Evolutionary conservation across 1,284 basidiomycete species (phyloP).

Genomic region (Cryptococcus depauperatus): DNA sequence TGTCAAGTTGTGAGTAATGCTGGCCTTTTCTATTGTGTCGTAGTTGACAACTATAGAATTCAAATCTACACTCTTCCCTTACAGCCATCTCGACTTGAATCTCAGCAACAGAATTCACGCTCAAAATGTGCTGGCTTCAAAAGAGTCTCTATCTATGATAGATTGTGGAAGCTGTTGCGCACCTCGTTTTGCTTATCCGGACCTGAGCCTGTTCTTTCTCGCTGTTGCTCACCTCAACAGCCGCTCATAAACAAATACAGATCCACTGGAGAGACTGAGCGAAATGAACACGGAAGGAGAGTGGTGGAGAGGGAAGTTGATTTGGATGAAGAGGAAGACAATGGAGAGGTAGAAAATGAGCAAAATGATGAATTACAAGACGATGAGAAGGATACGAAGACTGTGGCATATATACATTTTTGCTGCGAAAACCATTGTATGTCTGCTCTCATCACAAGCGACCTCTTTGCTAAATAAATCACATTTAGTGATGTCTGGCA

Average conservation of each 20-base stretch:
- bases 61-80: constrained; percentile 12
- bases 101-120: background rate
- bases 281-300: background rate
- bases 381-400: constrained; percentile 1
- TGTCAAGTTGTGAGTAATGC: constrained; percentile 7
- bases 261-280: background rate
- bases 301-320: background rate
- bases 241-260: background rate
- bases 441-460: background rate
- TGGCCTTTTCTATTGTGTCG: background rate
- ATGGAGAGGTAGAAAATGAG: background rate
- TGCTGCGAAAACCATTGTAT: constrained; percentile 10
- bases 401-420: constrained; percentile 18
- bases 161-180: too few species aligned
- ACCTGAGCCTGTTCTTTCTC: too few species aligned
- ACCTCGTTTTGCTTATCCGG: too few species aligned
- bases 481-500: constrained; percentile 8
- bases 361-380: background rate
- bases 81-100: background rate
- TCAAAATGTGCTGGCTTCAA: background rate
- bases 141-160: background rate
- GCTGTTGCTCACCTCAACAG: background rate
- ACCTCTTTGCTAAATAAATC: background rate
- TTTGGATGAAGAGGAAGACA: constrained; percentile 2
- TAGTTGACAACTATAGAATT: constrained; percentile 1